Evolutionary conservation across 495 filamentous ascomycete genomes (phyloP).

Genomic region (Lepidopterella palustris): DNA sequence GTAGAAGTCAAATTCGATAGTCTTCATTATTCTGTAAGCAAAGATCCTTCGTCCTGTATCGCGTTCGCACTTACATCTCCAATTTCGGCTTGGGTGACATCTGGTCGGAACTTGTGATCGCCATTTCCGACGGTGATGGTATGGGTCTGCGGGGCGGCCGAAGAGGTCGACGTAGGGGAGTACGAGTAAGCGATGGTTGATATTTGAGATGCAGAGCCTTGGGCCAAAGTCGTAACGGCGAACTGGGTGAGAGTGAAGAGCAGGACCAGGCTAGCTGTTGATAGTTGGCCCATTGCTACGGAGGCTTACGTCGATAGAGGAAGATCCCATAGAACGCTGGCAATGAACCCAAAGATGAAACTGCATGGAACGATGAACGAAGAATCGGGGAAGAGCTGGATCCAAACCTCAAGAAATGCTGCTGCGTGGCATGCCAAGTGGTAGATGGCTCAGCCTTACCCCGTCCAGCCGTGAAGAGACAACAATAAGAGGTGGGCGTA

Average conservation of each 20-base stretch:
- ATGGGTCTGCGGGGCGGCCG: conserved; percentile 16
- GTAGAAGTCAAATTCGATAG: conserved; percentile 51
- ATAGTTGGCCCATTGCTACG: neutral
- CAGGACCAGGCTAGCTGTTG: neutral
- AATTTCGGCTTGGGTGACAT: conserved; percentile 25
- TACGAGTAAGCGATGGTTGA: neutral
- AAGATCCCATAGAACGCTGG: neutral
- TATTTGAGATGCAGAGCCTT: neutral
- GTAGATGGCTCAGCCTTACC: neutral
- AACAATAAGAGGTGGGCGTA: neutral
- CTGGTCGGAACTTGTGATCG: conserved; percentile 28
- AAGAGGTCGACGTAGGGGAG: neutral
- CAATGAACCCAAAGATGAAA: neutral
- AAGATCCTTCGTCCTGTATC: neutral
- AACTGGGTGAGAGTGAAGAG: neutral
- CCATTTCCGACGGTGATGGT: conserved; percentile 30
- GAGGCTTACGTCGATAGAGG: neutral
- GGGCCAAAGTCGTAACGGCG: neutral
- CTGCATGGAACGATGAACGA: neutral
- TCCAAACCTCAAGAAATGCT: neutral
- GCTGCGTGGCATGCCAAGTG: neutral
- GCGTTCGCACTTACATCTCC: conserved; percentile 29
- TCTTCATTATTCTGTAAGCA: conserved; percentile 8
- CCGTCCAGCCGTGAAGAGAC: neutral
- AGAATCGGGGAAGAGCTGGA: neutral